Evolutionary conservation across 1,284 basidiomycete genomes (phyloP), one percentile per base, ranked within the genome.

Genomic region (Sphaerobolus stellatus): DNA sequence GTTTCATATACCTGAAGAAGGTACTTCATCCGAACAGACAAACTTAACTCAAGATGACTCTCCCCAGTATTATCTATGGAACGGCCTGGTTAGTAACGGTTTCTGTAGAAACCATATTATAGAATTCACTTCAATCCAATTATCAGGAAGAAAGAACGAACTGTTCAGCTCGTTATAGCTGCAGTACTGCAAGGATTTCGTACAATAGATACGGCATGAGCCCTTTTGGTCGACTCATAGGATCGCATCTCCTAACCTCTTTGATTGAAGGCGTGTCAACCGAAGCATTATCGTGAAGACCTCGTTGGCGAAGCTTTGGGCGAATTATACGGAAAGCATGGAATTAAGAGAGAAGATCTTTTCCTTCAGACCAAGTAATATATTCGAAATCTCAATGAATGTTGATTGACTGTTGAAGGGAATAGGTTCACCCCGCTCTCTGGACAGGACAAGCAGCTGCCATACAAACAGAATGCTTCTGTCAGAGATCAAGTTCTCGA

Each of bases 241-340:
- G 31, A 44, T 50, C 7, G 40, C 18, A 29, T 45, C 33, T 59
- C 58, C 48, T 41, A 54, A 8, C 25, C 9, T 50, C 43, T 46
- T 14, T n/a, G 18, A 18, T 38, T 68, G 57, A 67, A 68, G 76
- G 90, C 90, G 20, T 87, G 88, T 61, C 90, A 92, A 62, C 80
- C 77, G 5, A 85, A 89, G 66, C 87, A 90, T 64, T 90, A 90
- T 62, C 78, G 90, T 48, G 90, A 92, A 64, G 85, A 90, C 60
- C 77, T 90, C 0, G 88, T 92, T 5, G 90, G 91, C 4, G 77
- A 82, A 54, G 90, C 87, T 0, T 71, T 93, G 2, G 67, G 75
- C 38, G 72, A 75, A 33, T 69, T 87, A 5, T 65, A 78, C 51
- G 70, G 68, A 3, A 74, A 83, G 48, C 79, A 86, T 53, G 69